Percentiles rank a stretch among this genome's conserved stretches.
Evolutionary conservation across 345 rosid genomes (phyloP).

Genomic region (Garcia nutans): DNA sequence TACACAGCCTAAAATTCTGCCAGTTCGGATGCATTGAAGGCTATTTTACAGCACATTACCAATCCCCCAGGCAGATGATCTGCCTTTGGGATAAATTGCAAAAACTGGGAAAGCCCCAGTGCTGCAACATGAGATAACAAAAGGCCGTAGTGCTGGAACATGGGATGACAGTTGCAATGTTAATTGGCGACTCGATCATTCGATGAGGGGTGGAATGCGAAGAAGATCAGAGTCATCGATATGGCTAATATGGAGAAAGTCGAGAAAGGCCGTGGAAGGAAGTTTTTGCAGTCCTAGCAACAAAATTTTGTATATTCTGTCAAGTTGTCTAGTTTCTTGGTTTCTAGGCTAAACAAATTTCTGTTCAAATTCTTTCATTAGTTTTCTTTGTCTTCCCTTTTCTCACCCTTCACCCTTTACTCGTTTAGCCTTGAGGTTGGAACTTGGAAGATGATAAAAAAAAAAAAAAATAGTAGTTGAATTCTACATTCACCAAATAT

Average conservation of each 20-base stretch:
- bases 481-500: not conserved
- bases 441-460: not conserved
- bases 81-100: conserved; percentile 85
- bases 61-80: conserved; percentile 91
- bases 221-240: not conserved
- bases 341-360: not conserved
- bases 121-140: conserved; percentile 83
- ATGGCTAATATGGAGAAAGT: not conserved
- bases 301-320: conserved; percentile 12
- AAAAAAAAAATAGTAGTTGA: not conserved
- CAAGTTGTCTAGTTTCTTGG: not conserved
- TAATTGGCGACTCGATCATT: not conserved
- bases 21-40: conserved; percentile 89
- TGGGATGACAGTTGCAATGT: not conserved
- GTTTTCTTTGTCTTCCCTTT: not conserved
- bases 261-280: not conserved
- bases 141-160: not conserved
- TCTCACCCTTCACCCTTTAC: too few relatives aligned
- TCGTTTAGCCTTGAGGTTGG: not conserved
- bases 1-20: conserved; percentile 82
- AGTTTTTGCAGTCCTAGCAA: conserved; percentile 25
- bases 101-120: conserved; percentile 50
- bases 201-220: not conserved
- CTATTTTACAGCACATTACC: conserved; percentile 91
- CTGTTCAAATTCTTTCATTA: conserved; percentile 13